Evolutionary conservation across 495 filamentous ascomycete genomes (phyloP), one percentile per base, ranked within the genome.

Genomic region (Xylaria bambusicola): DNA sequence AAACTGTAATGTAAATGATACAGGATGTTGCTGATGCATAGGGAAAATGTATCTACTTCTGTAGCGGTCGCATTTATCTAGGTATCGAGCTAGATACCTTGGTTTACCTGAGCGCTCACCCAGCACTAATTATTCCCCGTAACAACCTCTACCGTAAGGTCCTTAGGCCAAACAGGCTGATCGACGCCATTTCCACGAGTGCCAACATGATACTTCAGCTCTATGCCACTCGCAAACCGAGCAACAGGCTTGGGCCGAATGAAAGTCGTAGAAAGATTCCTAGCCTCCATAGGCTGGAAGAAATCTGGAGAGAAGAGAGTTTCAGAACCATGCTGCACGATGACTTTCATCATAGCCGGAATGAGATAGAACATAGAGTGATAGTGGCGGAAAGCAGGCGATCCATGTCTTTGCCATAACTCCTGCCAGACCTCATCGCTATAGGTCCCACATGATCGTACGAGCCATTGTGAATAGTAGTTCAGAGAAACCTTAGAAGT

Each of bases 381-480:
- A 29, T 56, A 56, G 27, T 56, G 54, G 27, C 54, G 54, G 42
- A 36, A 56, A 13, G 29, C n/a, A 8, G 54, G 54, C 15, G 54
- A 56, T 31, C 51, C 45, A 17, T 63, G 56, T 21, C 61, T 47
- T 35, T 52, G 47, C 61, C 61, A 63, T 3, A 60, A 12, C 23
- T 63, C 61, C 18, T 60, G 52, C 61, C 61, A 63, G 17, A 49
- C 53, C n/a, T 60, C 36, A 17, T 63, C 56, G 20, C 58, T 36
- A 23, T 86, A 85, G 46, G 79, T 71, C 0, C 83, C 82, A 3
- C 82, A 69, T 0, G 75, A 73, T 48, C 61, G 56, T 12, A 84
- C 78, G 26, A 86, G 75, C 35, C 78, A 78, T 27, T 85, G 74
- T 53, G 85, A 80, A 66, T 85, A 86, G 52, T 85, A 81, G 71